Evolutionary conservation across 495 filamentous ascomycete species (phyloP).

Genomic region (Mytilinidion resinicola): DNA sequence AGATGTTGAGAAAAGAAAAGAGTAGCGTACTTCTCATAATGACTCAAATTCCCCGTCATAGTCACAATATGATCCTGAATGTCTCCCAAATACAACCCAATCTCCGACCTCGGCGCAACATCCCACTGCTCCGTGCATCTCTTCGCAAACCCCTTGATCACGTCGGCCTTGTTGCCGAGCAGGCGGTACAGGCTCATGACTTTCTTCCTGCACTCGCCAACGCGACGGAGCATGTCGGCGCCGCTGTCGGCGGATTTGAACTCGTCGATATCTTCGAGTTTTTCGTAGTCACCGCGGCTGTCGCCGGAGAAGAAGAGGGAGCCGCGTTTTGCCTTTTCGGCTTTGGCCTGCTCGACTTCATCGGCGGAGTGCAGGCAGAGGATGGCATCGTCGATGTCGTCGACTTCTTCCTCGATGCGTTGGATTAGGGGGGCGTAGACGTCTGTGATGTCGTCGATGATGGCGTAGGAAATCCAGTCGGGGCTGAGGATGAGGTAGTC

Average conservation of each 20-base stretch:
- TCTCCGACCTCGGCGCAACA: constrained; percentile 88
- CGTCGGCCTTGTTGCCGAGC: constrained; percentile 94
- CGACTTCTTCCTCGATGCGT: constrained; percentile 52
- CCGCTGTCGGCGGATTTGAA: constrained; percentile 48
- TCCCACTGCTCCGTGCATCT: constrained; percentile 98
- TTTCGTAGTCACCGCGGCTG: constrained; percentile 33
- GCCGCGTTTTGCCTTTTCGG: constrained; percentile 2
- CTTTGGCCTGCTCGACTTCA: constrained; percentile 14
- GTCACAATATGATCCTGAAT: constrained; percentile 99
- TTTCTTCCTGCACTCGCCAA: constrained; percentile 91
- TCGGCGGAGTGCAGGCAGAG: constrained; percentile 62
- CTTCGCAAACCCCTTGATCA: constrained; percentile 99
- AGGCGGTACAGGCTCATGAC: constrained; percentile 92
- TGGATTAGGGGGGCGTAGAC: constrained; percentile 88
- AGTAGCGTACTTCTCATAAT: constrained; percentile 79
- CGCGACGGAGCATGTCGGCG: constrained; percentile 78
- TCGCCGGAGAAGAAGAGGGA: constrained; percentile 8
- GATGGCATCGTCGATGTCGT: constrained; percentile 40
- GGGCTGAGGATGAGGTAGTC: constrained; percentile 90
- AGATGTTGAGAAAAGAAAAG: background rate
- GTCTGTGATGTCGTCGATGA: constrained; percentile 98
- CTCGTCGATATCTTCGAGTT: constrained; percentile 37
- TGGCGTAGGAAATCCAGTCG: constrained; percentile 96
- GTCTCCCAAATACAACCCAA: constrained; percentile 91
- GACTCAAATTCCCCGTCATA: constrained; percentile 89